Percentiles rank a stretch among this genome's conserved stretches.
These are phyloP conservation scores for Diaporthe sp. DNA, from an alignment of 2,329 filamentous ascomycete species.

Conservation along the genomic window DNA sequence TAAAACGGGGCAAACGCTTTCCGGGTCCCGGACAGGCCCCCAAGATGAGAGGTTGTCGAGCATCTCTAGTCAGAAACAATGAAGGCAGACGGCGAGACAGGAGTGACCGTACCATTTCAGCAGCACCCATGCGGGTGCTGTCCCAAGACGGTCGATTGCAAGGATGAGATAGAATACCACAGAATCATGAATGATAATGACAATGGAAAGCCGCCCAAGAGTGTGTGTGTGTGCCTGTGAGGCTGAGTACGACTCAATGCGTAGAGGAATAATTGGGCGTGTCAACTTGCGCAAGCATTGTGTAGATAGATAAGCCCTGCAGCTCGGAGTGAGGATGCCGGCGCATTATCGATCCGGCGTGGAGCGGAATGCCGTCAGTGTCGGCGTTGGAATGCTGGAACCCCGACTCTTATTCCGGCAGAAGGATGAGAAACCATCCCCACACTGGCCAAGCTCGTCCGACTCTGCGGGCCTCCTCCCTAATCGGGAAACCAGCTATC, in stretches of 20 bases:
- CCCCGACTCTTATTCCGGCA: slow-evolving; percentile 10
- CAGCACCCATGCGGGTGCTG: background rate
- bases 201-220: background rate
- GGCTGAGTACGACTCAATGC: background rate
- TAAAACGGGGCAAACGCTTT: background rate
- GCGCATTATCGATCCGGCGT: slow-evolving; percentile 3
- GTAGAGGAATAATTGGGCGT: background rate
- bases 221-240: too few relatives aligned
- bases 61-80: background rate
- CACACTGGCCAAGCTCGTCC: slow-evolving; percentile 12
- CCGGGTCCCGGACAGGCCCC: background rate
- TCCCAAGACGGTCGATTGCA: background rate
- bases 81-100: background rate
- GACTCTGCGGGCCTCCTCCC: slow-evolving; percentile 10
- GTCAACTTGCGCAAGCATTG: background rate
- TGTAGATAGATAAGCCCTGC: slow-evolving; percentile 7
- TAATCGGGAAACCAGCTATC: slow-evolving; percentile 16
- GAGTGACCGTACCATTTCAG: background rate
- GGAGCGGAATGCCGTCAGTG: background rate
- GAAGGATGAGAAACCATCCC: slow-evolving; percentile 10
- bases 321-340: background rate
- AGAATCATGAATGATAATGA: slow-evolving; percentile 6
- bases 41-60: background rate
- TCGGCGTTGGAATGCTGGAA: background rate
- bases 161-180: slow-evolving; percentile 5